Evolutionary conservation across 345 rosid species (phyloP).

Genomic region (Kernera saxatilis): DNA sequence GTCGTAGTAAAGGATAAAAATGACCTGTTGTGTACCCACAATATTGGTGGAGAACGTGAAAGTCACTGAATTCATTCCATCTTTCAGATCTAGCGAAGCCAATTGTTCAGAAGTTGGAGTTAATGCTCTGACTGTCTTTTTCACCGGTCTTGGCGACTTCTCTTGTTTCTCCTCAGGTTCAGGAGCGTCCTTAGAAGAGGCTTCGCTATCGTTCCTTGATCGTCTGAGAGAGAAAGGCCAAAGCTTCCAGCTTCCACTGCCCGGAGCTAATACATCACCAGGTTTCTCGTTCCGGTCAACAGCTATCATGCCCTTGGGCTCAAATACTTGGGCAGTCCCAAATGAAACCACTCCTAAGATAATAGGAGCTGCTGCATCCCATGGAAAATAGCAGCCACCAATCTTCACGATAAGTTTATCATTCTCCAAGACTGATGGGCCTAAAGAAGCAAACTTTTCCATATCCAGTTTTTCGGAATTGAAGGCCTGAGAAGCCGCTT

Average conservation of each 20-base stretch:
- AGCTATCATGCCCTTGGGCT: constrained; percentile 55
- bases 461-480: constrained; percentile 48
- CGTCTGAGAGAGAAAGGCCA: constrained; percentile 75
- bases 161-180: constrained; percentile 31
- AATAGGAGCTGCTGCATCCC: constrained; percentile 59
- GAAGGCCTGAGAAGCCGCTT: constrained; percentile 61
- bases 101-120: constrained; percentile 88
- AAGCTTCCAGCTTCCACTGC: constrained; percentile 68
- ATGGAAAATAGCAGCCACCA: constrained; percentile 49
- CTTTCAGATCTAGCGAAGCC: constrained; percentile 71
- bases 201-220: constrained; percentile 34
- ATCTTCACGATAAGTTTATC: constrained; percentile 53
- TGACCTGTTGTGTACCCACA: constrained; percentile 89
- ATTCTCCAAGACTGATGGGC: constrained; percentile 45
- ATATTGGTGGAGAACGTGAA: constrained; percentile 87
- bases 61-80: constrained; percentile 66
- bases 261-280: constrained; percentile 35
- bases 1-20: constrained; percentile 13
- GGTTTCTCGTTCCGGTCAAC: constrained; percentile 46
- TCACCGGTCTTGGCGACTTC: constrained; percentile 33
- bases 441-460: constrained; percentile 42
- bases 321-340: constrained; percentile 40
- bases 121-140: constrained; percentile 48
- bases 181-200: constrained; percentile 33
- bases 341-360: constrained; percentile 47